Evolutionary conservation across 169 alveolate genomes (phyloP).

Genomic region (Babesia bigemina): DNA sequence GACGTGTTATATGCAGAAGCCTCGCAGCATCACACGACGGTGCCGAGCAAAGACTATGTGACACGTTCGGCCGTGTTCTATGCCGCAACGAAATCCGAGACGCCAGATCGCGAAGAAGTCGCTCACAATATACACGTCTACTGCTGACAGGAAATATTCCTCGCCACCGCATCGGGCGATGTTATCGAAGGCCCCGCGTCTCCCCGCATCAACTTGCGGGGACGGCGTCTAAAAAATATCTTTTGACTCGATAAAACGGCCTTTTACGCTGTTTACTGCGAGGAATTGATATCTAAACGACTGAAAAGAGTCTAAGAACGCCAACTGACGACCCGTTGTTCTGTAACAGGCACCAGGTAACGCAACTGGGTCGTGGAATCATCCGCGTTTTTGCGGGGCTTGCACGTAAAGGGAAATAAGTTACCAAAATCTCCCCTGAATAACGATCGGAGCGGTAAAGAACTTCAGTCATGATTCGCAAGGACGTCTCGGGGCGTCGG

Average conservation of each 20-base stretch:
- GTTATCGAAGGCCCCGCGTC: slow-evolving; percentile 12
- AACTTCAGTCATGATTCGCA: neutral
- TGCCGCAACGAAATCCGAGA: neutral
- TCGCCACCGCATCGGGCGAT: neutral
- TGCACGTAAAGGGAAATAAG: neutral
- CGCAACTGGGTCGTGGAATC: slow-evolving; percentile 1
- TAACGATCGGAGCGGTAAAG: neutral
- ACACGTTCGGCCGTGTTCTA: neutral
- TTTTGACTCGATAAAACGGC: neutral
- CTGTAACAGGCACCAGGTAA: neutral
- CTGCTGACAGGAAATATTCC: neutral
- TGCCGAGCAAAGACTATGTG: neutral
- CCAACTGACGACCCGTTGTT: no score
- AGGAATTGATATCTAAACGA: no score
- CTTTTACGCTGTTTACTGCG: neutral
- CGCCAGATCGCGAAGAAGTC: neutral
- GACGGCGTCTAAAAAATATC: slow-evolving; percentile 4
- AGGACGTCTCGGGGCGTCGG: slow-evolving; percentile 9
- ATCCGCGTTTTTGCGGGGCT: slow-evolving; percentile 15
- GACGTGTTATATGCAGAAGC: no score
- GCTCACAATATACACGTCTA: neutral
- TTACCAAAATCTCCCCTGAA: neutral
- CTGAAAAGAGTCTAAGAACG: no score
- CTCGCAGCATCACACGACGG: neutral
- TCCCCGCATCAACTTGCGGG: slow-evolving; percentile 54